Evolutionary conservation across 495 filamentous ascomycete species (phyloP).

Genomic region (Evansstolkia leycettana): DNA sequence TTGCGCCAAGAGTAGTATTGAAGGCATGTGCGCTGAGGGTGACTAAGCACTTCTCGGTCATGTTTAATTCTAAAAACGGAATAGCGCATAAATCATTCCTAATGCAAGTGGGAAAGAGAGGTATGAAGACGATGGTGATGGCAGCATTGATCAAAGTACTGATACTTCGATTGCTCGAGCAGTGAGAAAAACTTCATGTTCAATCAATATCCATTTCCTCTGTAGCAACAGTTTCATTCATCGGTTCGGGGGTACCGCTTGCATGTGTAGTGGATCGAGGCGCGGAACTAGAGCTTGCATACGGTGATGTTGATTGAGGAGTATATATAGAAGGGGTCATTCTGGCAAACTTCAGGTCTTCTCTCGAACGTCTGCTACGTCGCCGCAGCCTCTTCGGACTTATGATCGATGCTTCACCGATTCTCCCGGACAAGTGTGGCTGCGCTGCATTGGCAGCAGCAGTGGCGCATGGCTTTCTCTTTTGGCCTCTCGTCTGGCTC

Average conservation of each 20-base stretch:
- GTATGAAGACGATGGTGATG: too few species aligned
- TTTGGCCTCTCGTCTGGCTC: conserved; percentile 18
- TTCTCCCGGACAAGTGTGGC: neutral
- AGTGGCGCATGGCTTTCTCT: conserved; percentile 20
- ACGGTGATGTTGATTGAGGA: conserved; percentile 9
- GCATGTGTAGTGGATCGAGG: conserved; percentile 8
- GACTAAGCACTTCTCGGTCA: too few species aligned
- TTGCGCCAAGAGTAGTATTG: too few species aligned
- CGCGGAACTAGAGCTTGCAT: conserved; percentile 13
- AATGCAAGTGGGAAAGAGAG: too few species aligned
- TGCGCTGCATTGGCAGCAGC: neutral
- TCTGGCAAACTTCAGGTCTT: conserved; percentile 2
- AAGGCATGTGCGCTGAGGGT: too few species aligned
- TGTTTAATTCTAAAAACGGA: too few species aligned
- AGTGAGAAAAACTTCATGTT: too few species aligned
- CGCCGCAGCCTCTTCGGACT: conserved; percentile 18
- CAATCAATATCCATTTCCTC: conserved; percentile 14
- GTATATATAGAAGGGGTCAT: conserved; percentile 5
- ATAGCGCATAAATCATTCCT: too few species aligned
- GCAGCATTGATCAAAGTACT: too few species aligned
- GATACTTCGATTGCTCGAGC: too few species aligned
- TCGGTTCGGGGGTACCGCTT: conserved; percentile 2
- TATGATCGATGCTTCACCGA: conserved; percentile 4
- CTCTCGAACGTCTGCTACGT: conserved; percentile 8
- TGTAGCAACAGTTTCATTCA: neutral